These are phyloP conservation scores for Leptomonas seymouri DNA, from an alignment of 208 protist species.

Conservation along the genomic window DNA sequence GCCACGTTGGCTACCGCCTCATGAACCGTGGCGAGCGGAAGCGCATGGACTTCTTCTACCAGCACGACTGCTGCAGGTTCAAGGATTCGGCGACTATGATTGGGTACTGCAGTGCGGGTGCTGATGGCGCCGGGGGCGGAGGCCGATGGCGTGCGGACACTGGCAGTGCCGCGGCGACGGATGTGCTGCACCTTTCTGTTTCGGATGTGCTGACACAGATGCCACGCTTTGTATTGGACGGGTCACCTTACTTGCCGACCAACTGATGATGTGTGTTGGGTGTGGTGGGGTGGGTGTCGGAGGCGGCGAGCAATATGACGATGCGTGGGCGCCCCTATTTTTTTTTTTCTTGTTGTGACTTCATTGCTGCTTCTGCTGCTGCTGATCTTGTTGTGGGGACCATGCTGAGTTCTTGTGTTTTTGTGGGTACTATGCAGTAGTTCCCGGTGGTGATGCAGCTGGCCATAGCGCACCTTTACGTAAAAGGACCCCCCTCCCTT, in stretches of 20 bases:
- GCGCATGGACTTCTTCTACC: conserved; percentile 85
- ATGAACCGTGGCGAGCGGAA: conserved; percentile 78
- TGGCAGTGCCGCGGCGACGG: conserved; percentile 2
- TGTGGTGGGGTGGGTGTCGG: neutral
- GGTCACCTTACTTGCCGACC: conserved; percentile 36
- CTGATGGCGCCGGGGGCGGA: neutral
- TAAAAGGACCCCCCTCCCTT: too few relatives aligned
- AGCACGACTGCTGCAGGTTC: conserved; percentile 90
- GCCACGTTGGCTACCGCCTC: conserved; percentile 70
- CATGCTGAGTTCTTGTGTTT: too few relatives aligned
- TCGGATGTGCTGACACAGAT: conserved; percentile 39
- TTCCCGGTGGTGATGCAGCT: too few relatives aligned
- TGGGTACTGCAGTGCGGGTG: conserved; percentile 50
- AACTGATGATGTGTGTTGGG: conserved; percentile 1
- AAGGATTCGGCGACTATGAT: conserved; percentile 85
- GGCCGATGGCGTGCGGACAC: neutral
- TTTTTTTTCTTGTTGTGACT: too few relatives aligned
- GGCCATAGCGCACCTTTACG: too few relatives aligned
- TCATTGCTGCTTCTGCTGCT: too few relatives aligned
- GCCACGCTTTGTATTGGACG: conserved; percentile 53
- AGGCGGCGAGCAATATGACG: too few relatives aligned
- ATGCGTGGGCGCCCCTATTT: neutral
- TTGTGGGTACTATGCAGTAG: too few relatives aligned
- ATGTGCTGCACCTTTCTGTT: conserved; percentile 19
- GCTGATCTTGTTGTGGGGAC: too few relatives aligned